Evolutionary conservation across 495 filamentous ascomycete genomes (phyloP), one percentile per base, ranked within the genome.

Genomic region (Endocarpon pusillum): DNA sequence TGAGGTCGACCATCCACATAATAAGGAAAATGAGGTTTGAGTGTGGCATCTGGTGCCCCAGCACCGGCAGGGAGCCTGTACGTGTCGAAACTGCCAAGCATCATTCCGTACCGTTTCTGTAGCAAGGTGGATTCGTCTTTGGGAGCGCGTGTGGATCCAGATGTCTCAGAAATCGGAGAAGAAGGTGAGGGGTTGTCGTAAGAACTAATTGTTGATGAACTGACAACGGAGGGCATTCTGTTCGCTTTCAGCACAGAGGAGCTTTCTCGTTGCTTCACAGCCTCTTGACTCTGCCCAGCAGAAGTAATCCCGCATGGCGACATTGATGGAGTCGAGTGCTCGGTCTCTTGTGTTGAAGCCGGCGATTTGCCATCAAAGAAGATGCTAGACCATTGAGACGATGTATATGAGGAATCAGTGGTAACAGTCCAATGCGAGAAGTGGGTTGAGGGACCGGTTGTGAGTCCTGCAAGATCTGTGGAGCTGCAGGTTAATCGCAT

Each of bases 351-450:
- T n/a, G n/a, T n/a, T n/a, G n/a, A n/a, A n/a, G n/a, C n/a, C n/a
- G n/a, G n/a, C n/a, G n/a, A n/a, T n/a, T n/a, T n/a, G n/a, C n/a
- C n/a, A n/a, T n/a, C n/a, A n/a, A n/a, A n/a, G n/a, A n/a, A n/a
- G n/a, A n/a, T n/a, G n/a, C n/a, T n/a, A n/a, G n/a, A n/a, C n/a
- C n/a, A n/a, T n/a, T n/a, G n/a, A n/a, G n/a, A n/a, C n/a, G n/a
- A n/a, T n/a, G n/a, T n/a, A n/a, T n/a, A n/a, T n/a, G n/a, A n/a
- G n/a, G n/a, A n/a, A n/a, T n/a, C n/a, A n/a, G n/a, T n/a, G n/a
- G n/a, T n/a, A n/a, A n/a, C n/a, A n/a, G n/a, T n/a, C 60, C 60
- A 64, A 47, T 61, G 54, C 0, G 60, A 64, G 34, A 64, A 64
- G n/a, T 49, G 58, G 34, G 58, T 64, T 36, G n/a, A n/a, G n/a